Conservation (phyloP, 2,329 filamentous ascomycete genomes). For the Arachnomyces sp. region DNA sequence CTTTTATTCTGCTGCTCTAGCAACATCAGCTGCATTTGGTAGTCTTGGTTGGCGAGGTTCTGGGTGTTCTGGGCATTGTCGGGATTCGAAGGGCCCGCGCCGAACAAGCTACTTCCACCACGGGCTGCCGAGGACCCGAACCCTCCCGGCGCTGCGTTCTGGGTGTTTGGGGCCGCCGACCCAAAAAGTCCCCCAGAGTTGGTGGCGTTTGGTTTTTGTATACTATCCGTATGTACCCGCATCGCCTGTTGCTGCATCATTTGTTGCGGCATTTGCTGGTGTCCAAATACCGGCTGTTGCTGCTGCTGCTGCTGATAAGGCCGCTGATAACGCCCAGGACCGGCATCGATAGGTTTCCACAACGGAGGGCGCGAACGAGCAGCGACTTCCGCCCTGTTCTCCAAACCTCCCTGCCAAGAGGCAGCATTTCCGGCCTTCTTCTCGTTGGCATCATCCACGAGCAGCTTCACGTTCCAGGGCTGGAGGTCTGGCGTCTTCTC, state of each 20-base stretch:
- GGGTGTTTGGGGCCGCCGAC: not conserved
- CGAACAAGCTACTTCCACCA: too few relatives aligned
- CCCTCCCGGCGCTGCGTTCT: too few relatives aligned
- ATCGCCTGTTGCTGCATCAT: conserved; percentile 2
- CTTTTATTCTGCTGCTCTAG: conserved; percentile 1
- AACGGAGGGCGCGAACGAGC: not conserved
- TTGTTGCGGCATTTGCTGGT: conserved; percentile 12
- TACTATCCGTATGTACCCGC: conserved; percentile 1
- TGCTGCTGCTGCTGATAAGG: conserved; percentile 1
- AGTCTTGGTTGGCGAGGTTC: not conserved
- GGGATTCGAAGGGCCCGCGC: not conserved
- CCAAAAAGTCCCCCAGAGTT: not conserved
- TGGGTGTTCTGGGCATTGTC: conserved; percentile 1
- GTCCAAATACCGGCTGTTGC: too few relatives aligned
- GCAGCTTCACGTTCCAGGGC: conserved; percentile 50
- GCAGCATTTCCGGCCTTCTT: conserved; percentile 13
- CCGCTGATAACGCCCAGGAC: conserved; percentile 3
- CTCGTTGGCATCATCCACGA: conserved; percentile 19
- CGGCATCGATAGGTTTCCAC: conserved; percentile 5
- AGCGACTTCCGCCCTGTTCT: conserved; percentile 9
- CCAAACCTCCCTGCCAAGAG: conserved; percentile 11
- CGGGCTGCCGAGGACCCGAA: too few relatives aligned
- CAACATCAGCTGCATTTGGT: not conserved
- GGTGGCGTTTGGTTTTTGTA: not conserved
- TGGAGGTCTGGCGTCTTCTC: conserved; percentile 48